Base-by-base conservation (phyloP, 805 yeast species). In the Starmera pachycereana region DNA sequence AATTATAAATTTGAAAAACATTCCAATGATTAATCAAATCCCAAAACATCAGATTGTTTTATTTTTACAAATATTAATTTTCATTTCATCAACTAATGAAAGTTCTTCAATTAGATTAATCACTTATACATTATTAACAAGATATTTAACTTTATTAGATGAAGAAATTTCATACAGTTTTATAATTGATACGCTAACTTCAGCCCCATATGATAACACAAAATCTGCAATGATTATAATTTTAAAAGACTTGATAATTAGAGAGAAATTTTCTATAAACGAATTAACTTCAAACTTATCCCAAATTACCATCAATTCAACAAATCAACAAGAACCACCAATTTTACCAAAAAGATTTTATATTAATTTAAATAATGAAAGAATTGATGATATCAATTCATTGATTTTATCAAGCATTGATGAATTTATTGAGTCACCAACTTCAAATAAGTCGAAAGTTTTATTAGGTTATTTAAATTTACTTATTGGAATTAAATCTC, bases 151-250 rank as follows among this genome's bases (percentile, higher is more conserved):
- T 8, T 54, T 71, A 16, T 58, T 78, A 29, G 73, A 78, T 0
- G 85, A 83, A 43, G 63, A 64, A 1, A 58, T 68, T 11, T 60
- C 82, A 0, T 85, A 76, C 58, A 62, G 64, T 3, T 84, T 82
- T 53, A 62, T 86, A 12, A 53, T 67, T 19, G 87, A 85, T 52
- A 69, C 87, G 1, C 63, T 90, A 38, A 62, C 65, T 27, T 65
- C 72, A 38, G 82, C 90, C 52, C 89, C 92, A 2, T 75, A 69
- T 52, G 76, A 69, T 32, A 71, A 72, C 32, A 72, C 75, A 18
- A 76, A 77, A 48, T 67, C 80, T 19, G 76, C 76, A 4, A 60
- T 77, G 31, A 70, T 86, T 13, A 75, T 80, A 4, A 76, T 86
- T 19, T 68, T 87, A 52, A 86, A 81, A 55, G 86, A 80, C 48